Evolutionary conservation across 495 filamentous ascomycete species (phyloP).

Genomic region (Aspergillus biplanus): DNA sequence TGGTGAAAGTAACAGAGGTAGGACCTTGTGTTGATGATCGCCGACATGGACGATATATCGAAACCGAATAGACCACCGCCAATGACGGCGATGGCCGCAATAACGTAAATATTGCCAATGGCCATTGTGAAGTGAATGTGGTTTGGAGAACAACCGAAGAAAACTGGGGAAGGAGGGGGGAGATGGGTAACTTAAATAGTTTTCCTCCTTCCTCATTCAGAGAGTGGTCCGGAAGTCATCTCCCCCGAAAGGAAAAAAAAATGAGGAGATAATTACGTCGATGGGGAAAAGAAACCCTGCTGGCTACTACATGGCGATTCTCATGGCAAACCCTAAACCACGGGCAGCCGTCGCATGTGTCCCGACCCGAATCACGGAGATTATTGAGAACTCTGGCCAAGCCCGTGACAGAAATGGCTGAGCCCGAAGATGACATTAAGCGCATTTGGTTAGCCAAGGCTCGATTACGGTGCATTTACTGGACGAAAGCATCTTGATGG

Average conservation of each 20-base stretch:
- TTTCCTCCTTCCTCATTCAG: not conserved
- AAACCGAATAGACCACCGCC: conserved; percentile 84
- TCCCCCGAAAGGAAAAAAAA: not conserved
- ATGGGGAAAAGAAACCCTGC: not conserved
- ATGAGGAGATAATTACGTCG: conserved; percentile 9
- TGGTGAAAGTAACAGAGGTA: conserved; percentile 71
- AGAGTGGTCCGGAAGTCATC: not conserved
- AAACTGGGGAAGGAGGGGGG: conserved; percentile 16
- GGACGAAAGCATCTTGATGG: conserved; percentile 4
- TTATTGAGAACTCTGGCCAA: not conserved
- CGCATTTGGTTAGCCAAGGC: not conserved
- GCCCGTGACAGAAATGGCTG: not conserved
- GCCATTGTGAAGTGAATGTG: conserved; percentile 18
- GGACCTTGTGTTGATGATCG: conserved; percentile 61
- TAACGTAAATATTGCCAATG: conserved; percentile 71
- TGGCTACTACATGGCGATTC: not conserved
- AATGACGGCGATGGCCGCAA: conserved; percentile 74
- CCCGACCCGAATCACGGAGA: not conserved
- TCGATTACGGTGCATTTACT: not conserved
- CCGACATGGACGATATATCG: conserved; percentile 82
- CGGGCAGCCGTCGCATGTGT: not conserved
- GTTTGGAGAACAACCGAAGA: not conserved
- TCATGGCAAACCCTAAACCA: not conserved
- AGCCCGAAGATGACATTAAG: not conserved
- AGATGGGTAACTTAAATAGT: conserved; percentile 2